Evolutionary conservation across 768 basidiomycete genomes (phyloP), one percentile per base, ranked within the genome.

Genomic region (Tylopilus sp.): DNA sequence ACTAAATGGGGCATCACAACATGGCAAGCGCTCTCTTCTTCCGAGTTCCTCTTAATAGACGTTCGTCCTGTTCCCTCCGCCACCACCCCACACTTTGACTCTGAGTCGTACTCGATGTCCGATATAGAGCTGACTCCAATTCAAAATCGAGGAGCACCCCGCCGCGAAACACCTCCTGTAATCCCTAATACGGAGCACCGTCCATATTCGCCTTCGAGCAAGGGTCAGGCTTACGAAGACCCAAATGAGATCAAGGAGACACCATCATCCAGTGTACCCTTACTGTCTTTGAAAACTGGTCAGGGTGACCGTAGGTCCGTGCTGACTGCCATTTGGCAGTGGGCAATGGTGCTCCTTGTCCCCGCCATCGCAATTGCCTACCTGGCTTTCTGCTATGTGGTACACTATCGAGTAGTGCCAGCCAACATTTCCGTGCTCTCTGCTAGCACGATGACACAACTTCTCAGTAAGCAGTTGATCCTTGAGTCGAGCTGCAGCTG

Each of bases 331-430:
- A 4, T 26, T n/a, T 52, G 44, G 50, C 39, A 50, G 44, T 52
- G 53, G 57, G 28, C 33, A 30, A 13, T 39, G 35, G n/a, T 50
- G 9, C 3, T 59, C 21, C 9, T 59, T 2, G 40, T 26, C 17
- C 50, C 53, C 10, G 9, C n/a, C 5, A 38, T 59, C 4, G 50
- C 30, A 11, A 30, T 52, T 15, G 50, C 45, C 1, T 59, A 59
- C 21, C 58, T 59, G 41, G 18, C 41, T 4, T 59, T 59, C 30
- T 59, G 57, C 13, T 59, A 59, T n/a, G 44, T 46, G 31, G 58
- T 59, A 31, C 58, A 59, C 44, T 52, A 55, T 47, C 57, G 33
- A 8, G 44, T 55, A 23, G 58, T 59, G 8, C 51, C 48, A 18
- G 49, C 40, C 23, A 30, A 22, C 2, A 30, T 58, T 5, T 6